Evolutionary conservation across 2,329 filamentous ascomycete species (phyloP), one percentile per base, ranked within the genome.

Genomic region (Coniochaeta hoffmannii): DNA sequence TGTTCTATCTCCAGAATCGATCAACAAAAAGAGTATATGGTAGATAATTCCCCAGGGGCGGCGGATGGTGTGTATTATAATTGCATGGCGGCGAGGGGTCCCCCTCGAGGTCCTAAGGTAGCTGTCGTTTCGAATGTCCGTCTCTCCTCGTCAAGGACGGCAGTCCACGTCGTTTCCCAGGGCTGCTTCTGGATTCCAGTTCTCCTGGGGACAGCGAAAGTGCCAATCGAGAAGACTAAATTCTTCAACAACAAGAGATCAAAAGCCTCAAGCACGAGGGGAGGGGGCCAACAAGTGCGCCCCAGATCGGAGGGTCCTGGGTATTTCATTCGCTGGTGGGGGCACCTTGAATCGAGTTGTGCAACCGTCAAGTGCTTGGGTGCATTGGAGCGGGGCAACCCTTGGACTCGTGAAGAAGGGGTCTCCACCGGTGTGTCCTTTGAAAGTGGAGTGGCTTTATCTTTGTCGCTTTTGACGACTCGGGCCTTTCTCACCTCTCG

Each of bases 301-400:
- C 24, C 41, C 41, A 46, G 41, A 26, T 46, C 41, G 22, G 41
- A 46, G 41, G 41, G 41, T 46, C 19, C 41, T 46, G 41, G 41
- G 41, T 46, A 46, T 46, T 46, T 46, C 41, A 46, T 46, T 46
- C 41, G 41, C n/a, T 46, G 41, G 41, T 46, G 41, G 41, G 41
- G 38, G 41, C 9, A 46, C 26, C 41, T 46, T 28, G 41, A 46
- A 46, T 46, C 22, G 41, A 46, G 41, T 24, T 28, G 19, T 46
- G 41, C 24, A 28, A 12, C 30, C 7, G 30, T 7, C 30, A 41
- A 41, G 15, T 17, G 24, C 12, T 28, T 28, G 41, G 9, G 22
- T 41, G 41, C 15, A 41, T 5, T 8, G 11, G 24, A 41, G 36
- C 19, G 36, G 36, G 36, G 36, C 19, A 24, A 32, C 6, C 4